Evolutionary conservation across 2,329 filamentous ascomycete genomes (phyloP).

Genomic region (Fusarium sulawesiense): DNA sequence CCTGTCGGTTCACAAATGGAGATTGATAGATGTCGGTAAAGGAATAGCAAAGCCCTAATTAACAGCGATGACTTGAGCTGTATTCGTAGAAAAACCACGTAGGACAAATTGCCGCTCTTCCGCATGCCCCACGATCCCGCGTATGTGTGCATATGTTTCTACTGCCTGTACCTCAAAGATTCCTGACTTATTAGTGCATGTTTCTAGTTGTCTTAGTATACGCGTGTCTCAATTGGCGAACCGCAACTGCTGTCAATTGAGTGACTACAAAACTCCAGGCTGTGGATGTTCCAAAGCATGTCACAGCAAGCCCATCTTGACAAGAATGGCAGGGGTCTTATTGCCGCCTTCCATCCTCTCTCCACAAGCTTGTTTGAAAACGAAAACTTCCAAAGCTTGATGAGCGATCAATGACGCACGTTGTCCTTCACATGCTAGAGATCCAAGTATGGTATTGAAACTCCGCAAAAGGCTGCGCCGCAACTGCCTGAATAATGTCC

Average conservation of each 20-base stretch:
- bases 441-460: neutral
- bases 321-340: neutral
- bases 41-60: constrained; percentile 17
- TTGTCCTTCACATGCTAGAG: constrained; percentile 42
- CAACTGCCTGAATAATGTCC: neutral
- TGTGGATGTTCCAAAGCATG: neutral
- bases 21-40: constrained; percentile 18
- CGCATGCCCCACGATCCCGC: constrained; percentile 27
- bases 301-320: neutral
- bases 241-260: neutral
- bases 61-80: constrained; percentile 13
- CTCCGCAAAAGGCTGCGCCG: constrained; percentile 28
- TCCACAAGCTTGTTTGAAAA: constrained; percentile 10
- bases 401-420: constrained; percentile 41
- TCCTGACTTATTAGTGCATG: neutral
- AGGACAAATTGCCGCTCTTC: neutral
- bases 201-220: neutral
- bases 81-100: constrained; percentile 30
- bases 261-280: neutral
- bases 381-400: constrained; percentile 12
- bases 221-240: neutral
- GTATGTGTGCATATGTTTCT: constrained; percentile 18
- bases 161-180: constrained; percentile 8
- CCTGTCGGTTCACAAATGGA: constrained; percentile 7
- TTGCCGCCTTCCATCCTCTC: constrained; percentile 5